Evolutionary conservation across 768 basidiomycete genomes (phyloP).

Genomic region (Atractiella rhizophila): DNA sequence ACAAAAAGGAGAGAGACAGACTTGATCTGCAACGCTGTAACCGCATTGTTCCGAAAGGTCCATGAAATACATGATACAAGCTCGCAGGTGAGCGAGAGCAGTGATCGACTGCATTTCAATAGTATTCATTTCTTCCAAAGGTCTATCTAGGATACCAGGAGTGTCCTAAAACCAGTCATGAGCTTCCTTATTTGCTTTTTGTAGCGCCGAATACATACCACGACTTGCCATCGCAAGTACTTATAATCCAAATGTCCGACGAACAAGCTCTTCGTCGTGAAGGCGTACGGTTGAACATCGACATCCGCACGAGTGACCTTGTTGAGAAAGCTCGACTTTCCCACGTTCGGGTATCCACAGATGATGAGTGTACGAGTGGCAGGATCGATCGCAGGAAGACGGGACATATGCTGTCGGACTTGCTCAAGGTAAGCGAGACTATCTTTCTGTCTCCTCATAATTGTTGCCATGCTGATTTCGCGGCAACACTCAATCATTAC

Average conservation of each 20-base stretch:
- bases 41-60: constrained; percentile 96
- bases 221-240: constrained; percentile 97
- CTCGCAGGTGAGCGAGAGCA: constrained; percentile 81
- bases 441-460: constrained; percentile 97
- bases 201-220: too few relatives aligned
- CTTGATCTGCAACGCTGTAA: constrained; percentile 87
- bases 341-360: constrained; percentile 97
- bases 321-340: constrained; percentile 98
- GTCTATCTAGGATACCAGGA: constrained; percentile 90
- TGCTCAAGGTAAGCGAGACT: constrained; percentile 95
- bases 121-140: constrained; percentile 98
- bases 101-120: constrained; percentile 99
- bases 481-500: background rate
- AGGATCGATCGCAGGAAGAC: constrained; percentile 92
- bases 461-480: constrained; percentile 66
- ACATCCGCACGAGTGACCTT: constrained; percentile 98
- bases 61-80: constrained; percentile 93
- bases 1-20: constrained; percentile 17
- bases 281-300: constrained; percentile 96
- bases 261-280: constrained; percentile 95
- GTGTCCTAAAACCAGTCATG: too few relatives aligned
- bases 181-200: too few relatives aligned
- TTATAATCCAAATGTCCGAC: constrained; percentile 98
- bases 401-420: constrained; percentile 94
- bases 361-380: constrained; percentile 92